Evolutionary conservation across 805 yeast genomes (phyloP).

Genomic region (Nakazawaea populi): DNA sequence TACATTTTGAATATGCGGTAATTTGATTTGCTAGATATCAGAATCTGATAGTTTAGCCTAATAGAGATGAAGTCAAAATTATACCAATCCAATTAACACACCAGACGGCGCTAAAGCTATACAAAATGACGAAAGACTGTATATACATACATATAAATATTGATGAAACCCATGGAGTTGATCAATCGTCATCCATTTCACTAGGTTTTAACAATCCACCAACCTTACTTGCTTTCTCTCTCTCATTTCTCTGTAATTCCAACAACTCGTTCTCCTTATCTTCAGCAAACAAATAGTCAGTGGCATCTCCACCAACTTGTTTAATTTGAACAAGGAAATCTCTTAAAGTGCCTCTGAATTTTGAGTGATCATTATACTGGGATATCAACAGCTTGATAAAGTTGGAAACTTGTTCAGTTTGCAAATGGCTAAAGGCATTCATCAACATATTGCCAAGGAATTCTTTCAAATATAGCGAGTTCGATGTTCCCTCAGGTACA

Average conservation of each 20-base stretch:
- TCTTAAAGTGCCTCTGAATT: conserved; percentile 80
- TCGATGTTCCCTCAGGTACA: conserved; percentile 82
- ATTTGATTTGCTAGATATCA: no score
- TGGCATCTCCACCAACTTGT: conserved; percentile 92
- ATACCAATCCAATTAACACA: no score
- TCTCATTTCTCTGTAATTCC: conserved; percentile 65
- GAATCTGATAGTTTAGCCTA: no score
- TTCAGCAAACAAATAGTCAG: conserved; percentile 91
- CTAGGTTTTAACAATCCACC: conserved; percentile 95
- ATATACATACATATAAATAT: background rate
- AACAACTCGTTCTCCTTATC: conserved; percentile 75
- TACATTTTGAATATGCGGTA: no score
- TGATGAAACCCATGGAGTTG: background rate
- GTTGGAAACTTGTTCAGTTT: conserved; percentile 72
- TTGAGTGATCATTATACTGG: conserved; percentile 65
- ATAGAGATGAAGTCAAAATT: no score
- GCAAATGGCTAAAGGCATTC: conserved; percentile 90
- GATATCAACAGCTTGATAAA: conserved; percentile 74
- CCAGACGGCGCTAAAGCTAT: background rate
- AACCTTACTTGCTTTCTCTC: conserved; percentile 76
- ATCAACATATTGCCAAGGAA: conserved; percentile 77
- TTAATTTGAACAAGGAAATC: conserved; percentile 96
- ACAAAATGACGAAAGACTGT: background rate
- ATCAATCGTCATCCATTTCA: conserved; percentile 74
- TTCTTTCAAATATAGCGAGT: conserved; percentile 70